Base-by-base conservation (phyloP, 805 yeast genomes). In the Candida yuanshanica region DNA sequence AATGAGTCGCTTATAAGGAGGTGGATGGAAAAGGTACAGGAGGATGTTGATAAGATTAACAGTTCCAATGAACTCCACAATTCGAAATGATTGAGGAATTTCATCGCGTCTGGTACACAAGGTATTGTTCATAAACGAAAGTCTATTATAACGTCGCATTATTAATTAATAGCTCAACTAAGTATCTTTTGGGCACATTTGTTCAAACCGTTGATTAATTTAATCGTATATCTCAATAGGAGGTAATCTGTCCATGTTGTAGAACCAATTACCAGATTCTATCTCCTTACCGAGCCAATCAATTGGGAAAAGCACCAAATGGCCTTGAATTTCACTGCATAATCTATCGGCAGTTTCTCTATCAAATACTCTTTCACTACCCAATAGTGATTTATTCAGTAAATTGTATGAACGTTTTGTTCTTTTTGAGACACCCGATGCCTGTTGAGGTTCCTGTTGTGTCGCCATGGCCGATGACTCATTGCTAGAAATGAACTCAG, bases 191-290 rank as follows among this genome's bases (percentile, higher is more conserved):
- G n/a, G n/a, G 10, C n/a, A 31, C 14, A 23, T 16, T 25, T n/a
- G 5, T 23, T 35, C 7, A 27, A 10, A 6, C 9, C 9, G n/a
- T n/a, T n/a, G n/a, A n/a, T n/a, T 11, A 14, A 18, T 21, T 43
- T 45, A 88, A 54, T 89, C 91, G 60, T 85, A 93, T 39, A 93
- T 91, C 58, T 93, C 98, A 42, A 93, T 79, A 2, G 99, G 99
- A 5, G 98, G 96, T 21, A 93, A 68, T 55, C 95, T 79, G 58
- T 93, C 99, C 37, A 95, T 81, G 53, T 83, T 87, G 68, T 87
- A 90, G 60, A 89, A 90, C 98, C 98, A 91, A 57, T 95, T 93
- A 10, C 87, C 91, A 7, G 86, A 77, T 43, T 90, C 96, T 23
- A 89, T 76, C 62, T 93, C 99, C 44, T 80, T 75, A 52, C 75